These are phyloP conservation scores for Pyronema omphalodes DNA, from an alignment of 495 filamentous ascomycete species.

Conservation along the genomic window DNA sequence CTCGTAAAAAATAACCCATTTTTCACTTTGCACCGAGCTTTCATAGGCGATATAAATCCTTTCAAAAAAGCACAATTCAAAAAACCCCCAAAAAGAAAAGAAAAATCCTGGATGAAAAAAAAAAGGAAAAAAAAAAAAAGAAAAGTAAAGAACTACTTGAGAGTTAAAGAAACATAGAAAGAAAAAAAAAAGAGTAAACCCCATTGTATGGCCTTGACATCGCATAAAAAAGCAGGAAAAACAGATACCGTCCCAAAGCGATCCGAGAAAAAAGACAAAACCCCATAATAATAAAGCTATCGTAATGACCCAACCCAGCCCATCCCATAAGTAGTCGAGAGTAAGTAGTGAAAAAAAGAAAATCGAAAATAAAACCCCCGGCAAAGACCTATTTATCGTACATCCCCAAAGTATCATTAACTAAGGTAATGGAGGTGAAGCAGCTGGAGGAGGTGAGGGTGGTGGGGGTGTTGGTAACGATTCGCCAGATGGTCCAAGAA, in stretches of 20 bases:
- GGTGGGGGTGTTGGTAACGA: slow-evolving; percentile 2
- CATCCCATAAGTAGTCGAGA: neutral
- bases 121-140: slow-evolving; percentile 4
- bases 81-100: neutral
- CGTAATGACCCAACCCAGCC: slow-evolving; percentile 14
- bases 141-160: slow-evolving; percentile 3
- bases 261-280: slow-evolving; percentile 11
- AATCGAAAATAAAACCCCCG: slow-evolving; percentile 5
- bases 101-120: neutral
- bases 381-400: neutral
- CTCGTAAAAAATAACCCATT: too few relatives aligned
- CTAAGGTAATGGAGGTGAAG: too few relatives aligned
- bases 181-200: slow-evolving; percentile 13
- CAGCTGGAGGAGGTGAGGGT: neutral
- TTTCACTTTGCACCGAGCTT: too few relatives aligned
- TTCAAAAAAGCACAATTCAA: slow-evolving; percentile 1
- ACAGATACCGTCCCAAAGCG: slow-evolving; percentile 9
- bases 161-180: neutral
- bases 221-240: slow-evolving; percentile 3
- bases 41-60: too few relatives aligned
- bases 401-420: too few relatives aligned
- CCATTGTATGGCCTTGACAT: too few relatives aligned
- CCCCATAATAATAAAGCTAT: slow-evolving; percentile 1
- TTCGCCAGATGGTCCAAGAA: neutral
- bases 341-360: slow-evolving; percentile 5